These are phyloP conservation scores for Neonectria faginata DNA, from an alignment of 2,329 filamentous ascomycete genomes.

Conservation along the genomic window DNA sequence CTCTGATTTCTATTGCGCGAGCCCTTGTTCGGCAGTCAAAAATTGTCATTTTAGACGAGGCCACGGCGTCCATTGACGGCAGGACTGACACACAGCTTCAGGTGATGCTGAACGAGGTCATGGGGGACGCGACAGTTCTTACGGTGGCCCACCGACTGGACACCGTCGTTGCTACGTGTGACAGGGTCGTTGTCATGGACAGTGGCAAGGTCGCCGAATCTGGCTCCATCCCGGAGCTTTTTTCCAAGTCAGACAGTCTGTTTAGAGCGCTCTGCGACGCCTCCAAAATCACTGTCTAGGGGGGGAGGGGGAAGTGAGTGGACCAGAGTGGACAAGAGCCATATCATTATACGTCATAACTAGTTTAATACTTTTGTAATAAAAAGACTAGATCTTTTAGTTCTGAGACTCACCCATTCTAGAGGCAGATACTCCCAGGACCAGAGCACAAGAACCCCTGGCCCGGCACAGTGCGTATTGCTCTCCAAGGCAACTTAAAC, in stretches of 20 bases:
- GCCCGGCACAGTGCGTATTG: not conserved
- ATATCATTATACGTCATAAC: not conserved
- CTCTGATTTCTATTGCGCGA: slow-evolving; percentile 29
- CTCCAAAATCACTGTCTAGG: not conserved
- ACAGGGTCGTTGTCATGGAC: slow-evolving; percentile 37
- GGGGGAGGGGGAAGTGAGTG: not conserved
- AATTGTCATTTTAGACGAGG: slow-evolving; percentile 26
- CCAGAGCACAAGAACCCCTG: not conserved
- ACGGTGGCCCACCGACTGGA: slow-evolving; percentile 39
- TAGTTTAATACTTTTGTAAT: not conserved
- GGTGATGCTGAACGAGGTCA: slow-evolving; percentile 11
- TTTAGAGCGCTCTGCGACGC: not conserved
- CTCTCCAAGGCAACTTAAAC: no score
- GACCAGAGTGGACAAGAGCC: not conserved
- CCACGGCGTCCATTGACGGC: slow-evolving; percentile 23
- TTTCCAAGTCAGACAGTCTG: not conserved
- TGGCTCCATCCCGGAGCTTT: slow-evolving; percentile 9
- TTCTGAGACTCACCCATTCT: not conserved
- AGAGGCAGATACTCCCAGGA: not conserved
- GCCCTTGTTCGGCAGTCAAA: slow-evolving; percentile 25
- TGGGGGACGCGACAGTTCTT: slow-evolving; percentile 31
- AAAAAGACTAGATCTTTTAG: not conserved
- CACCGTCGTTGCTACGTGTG: slow-evolving; percentile 37
- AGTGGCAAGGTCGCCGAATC: slow-evolving; percentile 34
- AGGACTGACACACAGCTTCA: slow-evolving; percentile 22